phyloP scores from a whole-genome alignment of 2,329 filamentous ascomycete species.

The Botrytis deweyae region DNA sequence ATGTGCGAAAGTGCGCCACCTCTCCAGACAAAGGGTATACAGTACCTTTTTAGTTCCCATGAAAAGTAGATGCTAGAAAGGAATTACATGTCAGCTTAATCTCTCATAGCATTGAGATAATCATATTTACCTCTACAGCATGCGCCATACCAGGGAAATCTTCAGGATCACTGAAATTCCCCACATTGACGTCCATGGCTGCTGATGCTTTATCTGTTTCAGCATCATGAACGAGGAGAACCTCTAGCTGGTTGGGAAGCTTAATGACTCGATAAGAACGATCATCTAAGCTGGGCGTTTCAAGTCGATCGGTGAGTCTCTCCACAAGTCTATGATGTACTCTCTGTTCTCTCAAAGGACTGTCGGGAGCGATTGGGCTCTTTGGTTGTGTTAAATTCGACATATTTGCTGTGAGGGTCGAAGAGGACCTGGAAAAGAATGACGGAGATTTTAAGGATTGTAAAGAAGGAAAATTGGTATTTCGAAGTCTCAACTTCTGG shows the following conservation, averaged over 20 bases:
- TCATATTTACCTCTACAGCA: constrained; percentile 65
- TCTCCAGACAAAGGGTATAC: constrained; percentile 1
- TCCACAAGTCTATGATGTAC: constrained; percentile 34
- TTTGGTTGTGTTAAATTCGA: constrained; percentile 38
- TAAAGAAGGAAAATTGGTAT: not conserved
- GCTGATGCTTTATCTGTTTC: constrained; percentile 97
- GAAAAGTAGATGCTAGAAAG: constrained; percentile 61
- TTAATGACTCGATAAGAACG: constrained; percentile 84
- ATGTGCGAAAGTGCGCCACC: constrained; percentile 9
- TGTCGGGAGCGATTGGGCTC: constrained; percentile 34
- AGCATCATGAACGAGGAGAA: constrained; percentile 86
- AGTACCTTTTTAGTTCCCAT: constrained; percentile 93
- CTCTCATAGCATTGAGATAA: not conserved
- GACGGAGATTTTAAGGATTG: not conserved
- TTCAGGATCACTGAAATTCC: constrained; percentile 87
- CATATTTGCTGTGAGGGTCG: constrained; percentile 28
- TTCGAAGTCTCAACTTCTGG: constrained; percentile 5
- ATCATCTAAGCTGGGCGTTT: constrained; percentile 83
- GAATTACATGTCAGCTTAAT: constrained; percentile 50
- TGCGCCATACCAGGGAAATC: constrained; percentile 95
- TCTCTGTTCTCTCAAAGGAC: constrained; percentile 38
- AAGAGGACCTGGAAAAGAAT: not conserved
- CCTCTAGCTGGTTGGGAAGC: constrained; percentile 87
- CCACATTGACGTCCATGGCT: constrained; percentile 91
- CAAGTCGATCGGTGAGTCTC: constrained; percentile 66